phyloP scores from a whole-genome alignment of 2,329 filamentous ascomycete genomes.

The Ascochyta rabiei region DNA sequence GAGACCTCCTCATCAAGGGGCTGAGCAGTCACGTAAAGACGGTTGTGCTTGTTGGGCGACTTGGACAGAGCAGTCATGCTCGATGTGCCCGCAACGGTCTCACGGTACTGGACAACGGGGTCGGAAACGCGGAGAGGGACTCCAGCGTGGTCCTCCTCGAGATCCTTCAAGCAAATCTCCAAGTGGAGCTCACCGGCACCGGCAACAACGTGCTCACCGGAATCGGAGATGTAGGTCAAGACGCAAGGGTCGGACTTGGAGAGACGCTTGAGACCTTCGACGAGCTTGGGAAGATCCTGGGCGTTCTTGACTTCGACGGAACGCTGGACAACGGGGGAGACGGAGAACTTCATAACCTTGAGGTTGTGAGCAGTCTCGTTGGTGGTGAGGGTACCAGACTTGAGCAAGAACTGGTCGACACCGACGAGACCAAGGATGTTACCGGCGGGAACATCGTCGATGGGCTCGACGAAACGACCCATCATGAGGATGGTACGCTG shows the following conservation, averaged over 20 bases:
- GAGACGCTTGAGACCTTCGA: constrained; percentile 99
- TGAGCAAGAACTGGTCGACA: constrained; percentile 99
- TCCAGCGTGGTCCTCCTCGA: constrained; percentile 98
- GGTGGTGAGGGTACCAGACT: constrained; percentile 99
- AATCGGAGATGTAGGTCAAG: constrained; percentile 84
- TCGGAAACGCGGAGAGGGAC: constrained; percentile 97
- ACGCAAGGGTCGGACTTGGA: constrained; percentile 99
- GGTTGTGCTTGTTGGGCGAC: constrained; percentile 99
- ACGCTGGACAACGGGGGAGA: constrained; percentile 97
- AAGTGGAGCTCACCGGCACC: constrained; percentile 99
- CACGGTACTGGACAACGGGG: constrained; percentile 98
- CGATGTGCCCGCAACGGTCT: constrained; percentile 84
- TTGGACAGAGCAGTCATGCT: constrained; percentile 98
- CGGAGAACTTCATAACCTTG: constrained; percentile 99
- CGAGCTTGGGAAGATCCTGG: constrained; percentile 98
- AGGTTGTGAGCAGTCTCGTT: constrained; percentile 98
- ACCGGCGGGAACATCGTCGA: constrained; percentile 98
- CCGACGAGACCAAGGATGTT: constrained; percentile 99
- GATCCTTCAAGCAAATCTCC: constrained; percentile 99
- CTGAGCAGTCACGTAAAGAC: constrained; percentile 94
- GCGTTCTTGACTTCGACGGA: constrained; percentile 99
- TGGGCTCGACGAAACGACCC: constrained; percentile 98
- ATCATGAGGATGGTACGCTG: constrained; percentile 99
- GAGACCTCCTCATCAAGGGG: constrained; percentile 92
- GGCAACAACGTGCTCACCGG: constrained; percentile 98